These are phyloP conservation scores for Ustilago sp. DNA, from an alignment of 1,284 basidiomycete genomes.

Conservation along the genomic window DNA sequence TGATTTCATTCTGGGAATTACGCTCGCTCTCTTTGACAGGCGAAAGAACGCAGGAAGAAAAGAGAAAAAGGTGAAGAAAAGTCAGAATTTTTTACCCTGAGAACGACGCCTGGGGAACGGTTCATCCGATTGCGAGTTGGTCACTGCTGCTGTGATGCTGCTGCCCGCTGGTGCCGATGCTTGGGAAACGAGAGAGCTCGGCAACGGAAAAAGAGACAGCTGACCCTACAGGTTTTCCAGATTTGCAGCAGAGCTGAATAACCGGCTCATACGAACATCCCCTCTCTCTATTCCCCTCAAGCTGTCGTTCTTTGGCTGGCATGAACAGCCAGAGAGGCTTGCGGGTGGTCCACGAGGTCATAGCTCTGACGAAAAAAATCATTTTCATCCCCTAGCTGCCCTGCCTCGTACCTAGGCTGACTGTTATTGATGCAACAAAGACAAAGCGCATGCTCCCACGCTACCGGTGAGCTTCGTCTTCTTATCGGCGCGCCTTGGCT, in stretches of 20 bases:
- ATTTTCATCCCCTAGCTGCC: not conserved
- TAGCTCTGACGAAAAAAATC: not conserved
- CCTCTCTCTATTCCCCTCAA: not conserved
- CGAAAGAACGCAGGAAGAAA: not conserved
- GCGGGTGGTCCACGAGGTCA: not conserved
- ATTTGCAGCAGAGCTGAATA: not conserved
- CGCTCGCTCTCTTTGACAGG: not conserved
- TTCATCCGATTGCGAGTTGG: slow-evolving; percentile 20
- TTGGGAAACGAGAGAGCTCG: not conserved
- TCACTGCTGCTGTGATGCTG: slow-evolving; percentile 5
- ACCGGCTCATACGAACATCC: slow-evolving; percentile 1
- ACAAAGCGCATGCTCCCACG: not conserved
- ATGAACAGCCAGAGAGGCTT: not conserved
- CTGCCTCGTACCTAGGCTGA: not conserved
- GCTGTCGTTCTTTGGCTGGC: not conserved
- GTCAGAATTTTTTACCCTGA: slow-evolving; percentile 15
- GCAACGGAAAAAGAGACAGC: slow-evolving; percentile 14
- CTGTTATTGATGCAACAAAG: not conserved
- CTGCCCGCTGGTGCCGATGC: slow-evolving; percentile 4
- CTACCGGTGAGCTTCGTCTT: not conserved
- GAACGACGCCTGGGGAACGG: slow-evolving; percentile 9
- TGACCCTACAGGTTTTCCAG: slow-evolving; percentile 8
- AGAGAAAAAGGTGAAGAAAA: not conserved
- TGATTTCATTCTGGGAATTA: slow-evolving; percentile 8
- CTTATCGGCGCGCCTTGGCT: not conserved